These are phyloP conservation scores for Magnusiomyces ingens DNA, from an alignment of 1,139 yeast species.

Conservation along the genomic window DNA sequence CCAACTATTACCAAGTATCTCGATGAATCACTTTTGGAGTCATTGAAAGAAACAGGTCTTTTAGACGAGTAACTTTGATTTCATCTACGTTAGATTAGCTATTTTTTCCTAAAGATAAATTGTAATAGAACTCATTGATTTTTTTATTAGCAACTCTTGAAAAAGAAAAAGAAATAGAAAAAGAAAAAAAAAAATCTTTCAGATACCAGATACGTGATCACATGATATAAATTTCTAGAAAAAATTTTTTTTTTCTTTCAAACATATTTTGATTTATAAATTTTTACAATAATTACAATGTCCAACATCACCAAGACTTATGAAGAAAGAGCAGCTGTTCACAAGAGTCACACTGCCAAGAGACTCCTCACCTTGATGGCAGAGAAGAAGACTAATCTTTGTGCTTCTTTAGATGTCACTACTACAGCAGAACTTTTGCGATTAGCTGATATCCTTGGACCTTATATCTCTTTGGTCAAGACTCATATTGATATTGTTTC, in stretches of 20 bases:
- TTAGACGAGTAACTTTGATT: slow-evolving; percentile 19
- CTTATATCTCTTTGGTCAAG: slow-evolving; percentile 84
- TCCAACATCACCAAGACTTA: slow-evolving; percentile 38
- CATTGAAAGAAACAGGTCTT: slow-evolving; percentile 46
- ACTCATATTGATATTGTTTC: slow-evolving; percentile 91
- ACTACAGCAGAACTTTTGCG: slow-evolving; percentile 66
- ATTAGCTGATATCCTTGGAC: slow-evolving; percentile 77
- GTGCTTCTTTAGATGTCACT: slow-evolving; percentile 93
- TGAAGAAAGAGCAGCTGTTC: slow-evolving; percentile 60
- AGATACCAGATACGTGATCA: too few relatives aligned
- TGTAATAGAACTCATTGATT: too few relatives aligned
- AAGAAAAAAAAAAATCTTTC: too few relatives aligned
- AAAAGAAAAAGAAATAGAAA: too few relatives aligned
- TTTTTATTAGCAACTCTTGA: too few relatives aligned
- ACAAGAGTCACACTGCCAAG: slow-evolving; percentile 72
- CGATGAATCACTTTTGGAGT: slow-evolving; percentile 51
- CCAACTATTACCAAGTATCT: slow-evolving; percentile 68
- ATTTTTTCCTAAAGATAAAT: too few relatives aligned
- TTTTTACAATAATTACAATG: not conserved
- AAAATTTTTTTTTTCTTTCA: too few relatives aligned
- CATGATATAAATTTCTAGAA: too few relatives aligned
- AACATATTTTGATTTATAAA: too few relatives aligned
- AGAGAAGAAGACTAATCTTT: slow-evolving; percentile 73
- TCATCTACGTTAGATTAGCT: too few relatives aligned
- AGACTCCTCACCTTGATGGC: slow-evolving; percentile 72